Evolutionary conservation across 768 basidiomycete species (phyloP), one percentile per base, ranked within the genome.

Genomic region (Stropharia rugosoannulata): DNA sequence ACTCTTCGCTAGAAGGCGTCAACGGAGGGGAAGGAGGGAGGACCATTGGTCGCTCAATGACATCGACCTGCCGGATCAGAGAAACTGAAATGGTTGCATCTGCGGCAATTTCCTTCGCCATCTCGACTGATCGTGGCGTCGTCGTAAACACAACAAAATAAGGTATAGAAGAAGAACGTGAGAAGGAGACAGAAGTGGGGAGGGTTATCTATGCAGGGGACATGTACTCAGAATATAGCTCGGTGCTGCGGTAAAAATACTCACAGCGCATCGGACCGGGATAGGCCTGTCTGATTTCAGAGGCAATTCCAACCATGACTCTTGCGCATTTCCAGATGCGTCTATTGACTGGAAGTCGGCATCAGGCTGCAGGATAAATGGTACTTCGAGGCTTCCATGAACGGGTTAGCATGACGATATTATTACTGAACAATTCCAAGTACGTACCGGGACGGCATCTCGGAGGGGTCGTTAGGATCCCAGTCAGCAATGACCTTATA

Each of bases 101-200:
- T 4, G 85, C 64, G 7, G 86, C 83, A 36, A 90, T 87, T 63
- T 90, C 87, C 55, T 77, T 79, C 8, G 83, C 78, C 32, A 89
- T 70, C 10, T 69, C 59, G 1, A 75, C 68, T 15, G 83, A 85
- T 39, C 82, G 75, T 15, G 84, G 81, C 7, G 70, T 80, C 29
- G 89, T 89, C 9, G 82, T 81, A 69, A 89, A 89, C 27, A 89
- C 84, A 49, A 88, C 85, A 62, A 84, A 90, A 63, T 84, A 89
- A 11, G 87, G 82, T 57, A 90, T 80, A n/a, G 78, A 79, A 15
- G 77, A 77, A 22, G 77, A 67, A 27, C 88, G 86, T 61, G 82
- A 75, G 70, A 88, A 89, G 4, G 79, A 79, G 11, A 81, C 74
- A 13, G 81, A 77, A 22, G 78, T 79, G 18, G 88, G 88, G 29